A percentile compares a stretch with the other conserved stretches of the same genome.
Evolutionary conservation across 2,329 filamentous ascomycete genomes (phyloP).

Genomic region (Amphichorda felina): DNA sequence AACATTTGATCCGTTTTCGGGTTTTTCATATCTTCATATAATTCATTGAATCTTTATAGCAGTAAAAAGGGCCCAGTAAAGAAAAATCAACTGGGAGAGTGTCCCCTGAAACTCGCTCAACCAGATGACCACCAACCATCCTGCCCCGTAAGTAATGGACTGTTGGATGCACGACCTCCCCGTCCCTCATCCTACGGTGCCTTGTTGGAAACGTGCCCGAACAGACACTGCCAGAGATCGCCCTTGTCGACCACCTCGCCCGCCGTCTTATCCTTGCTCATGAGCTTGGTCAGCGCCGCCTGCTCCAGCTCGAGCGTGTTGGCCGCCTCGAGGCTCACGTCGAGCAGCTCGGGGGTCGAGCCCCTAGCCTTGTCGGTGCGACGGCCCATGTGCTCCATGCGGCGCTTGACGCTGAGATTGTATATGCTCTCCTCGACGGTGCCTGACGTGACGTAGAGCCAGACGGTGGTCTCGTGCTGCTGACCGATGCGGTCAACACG

Average conservation of each 20-base stretch:
- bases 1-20: no score
- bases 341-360: conserved; percentile 33
- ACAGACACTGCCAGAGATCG: conserved; percentile 84
- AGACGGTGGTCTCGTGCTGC: conserved; percentile 76
- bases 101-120: no score
- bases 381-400: conserved; percentile 63
- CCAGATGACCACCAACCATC: no score
- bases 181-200: no score
- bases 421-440: conserved; percentile 92
- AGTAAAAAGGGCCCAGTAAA: no score
- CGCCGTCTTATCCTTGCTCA: conserved; percentile 56
- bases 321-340: conserved; percentile 61
- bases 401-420: conserved; percentile 67
- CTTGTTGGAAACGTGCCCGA: conserved; percentile 45
- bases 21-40: no score
- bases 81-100: no score
- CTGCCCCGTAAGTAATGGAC: no score
- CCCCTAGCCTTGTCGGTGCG: conserved; percentile 18
- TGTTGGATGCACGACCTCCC: no score
- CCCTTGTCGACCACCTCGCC: conserved; percentile 70
- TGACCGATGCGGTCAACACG: conserved; percentile 94
- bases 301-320: conserved; percentile 77
- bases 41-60: no score
- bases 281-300: conserved; percentile 55
- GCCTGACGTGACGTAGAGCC: conserved; percentile 85